Conservation (phyloP, 805 yeast species). For the Starmerella apis region DNA sequence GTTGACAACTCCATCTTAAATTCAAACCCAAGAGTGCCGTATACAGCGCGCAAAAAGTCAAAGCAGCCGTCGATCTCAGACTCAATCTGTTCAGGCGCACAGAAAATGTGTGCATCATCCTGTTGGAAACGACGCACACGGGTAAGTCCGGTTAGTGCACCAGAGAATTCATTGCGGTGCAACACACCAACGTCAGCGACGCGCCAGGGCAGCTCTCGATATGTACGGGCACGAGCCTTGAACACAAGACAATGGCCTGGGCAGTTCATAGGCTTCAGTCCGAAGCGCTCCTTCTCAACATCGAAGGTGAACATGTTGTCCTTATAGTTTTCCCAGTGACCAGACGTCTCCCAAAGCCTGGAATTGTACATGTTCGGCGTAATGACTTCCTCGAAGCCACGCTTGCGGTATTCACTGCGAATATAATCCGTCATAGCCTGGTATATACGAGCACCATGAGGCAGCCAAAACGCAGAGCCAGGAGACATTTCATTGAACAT, state of each 20-base stretch:
- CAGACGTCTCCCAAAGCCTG: conserved; percentile 96
- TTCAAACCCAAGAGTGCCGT: conserved; percentile 88
- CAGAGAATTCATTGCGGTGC: conserved; percentile 93
- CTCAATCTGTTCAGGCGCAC: conserved; percentile 84
- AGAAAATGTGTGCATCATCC: conserved; percentile 97
- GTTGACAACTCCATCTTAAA: conserved; percentile 96
- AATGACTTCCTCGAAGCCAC: conserved; percentile 97
- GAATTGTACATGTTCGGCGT: conserved; percentile 98
- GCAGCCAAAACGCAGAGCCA: conserved; percentile 97
- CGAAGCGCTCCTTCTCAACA: conserved; percentile 90
- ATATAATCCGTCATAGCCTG: conserved; percentile 71
- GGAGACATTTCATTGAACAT: conserved; percentile 95
- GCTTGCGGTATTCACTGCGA: conserved; percentile 73
- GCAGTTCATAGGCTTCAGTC: conserved; percentile 94
- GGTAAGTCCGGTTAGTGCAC: conserved; percentile 89
- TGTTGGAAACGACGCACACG: conserved; percentile 98
- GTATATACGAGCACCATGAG: conserved; percentile 97
- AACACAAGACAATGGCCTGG: conserved; percentile 94
- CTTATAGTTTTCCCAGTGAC: conserved; percentile 96
- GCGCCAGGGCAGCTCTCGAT: conserved; percentile 96
- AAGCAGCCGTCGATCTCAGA: conserved; percentile 72
- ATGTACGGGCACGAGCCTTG: conserved; percentile 86
- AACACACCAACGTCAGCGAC: conserved; percentile 96
- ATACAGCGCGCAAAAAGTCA: conserved; percentile 73
- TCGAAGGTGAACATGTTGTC: conserved; percentile 96